These are phyloP conservation scores for Chaetomium tenue DNA, from an alignment of 495 filamentous ascomycete species.

Conservation along the genomic window DNA sequence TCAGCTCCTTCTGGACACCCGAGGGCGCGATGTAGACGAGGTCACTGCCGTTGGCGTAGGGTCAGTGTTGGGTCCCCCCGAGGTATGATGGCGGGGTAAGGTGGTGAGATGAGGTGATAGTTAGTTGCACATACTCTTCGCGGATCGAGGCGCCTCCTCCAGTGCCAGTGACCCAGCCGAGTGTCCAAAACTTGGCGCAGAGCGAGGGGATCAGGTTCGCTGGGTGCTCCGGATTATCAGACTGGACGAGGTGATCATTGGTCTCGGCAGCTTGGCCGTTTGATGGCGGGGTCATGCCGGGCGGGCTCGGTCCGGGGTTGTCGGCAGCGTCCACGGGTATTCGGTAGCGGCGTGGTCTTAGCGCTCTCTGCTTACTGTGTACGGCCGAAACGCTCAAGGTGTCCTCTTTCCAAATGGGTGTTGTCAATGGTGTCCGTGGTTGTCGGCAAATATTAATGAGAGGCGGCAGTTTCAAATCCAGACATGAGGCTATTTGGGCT, in stretches of 20 bases:
- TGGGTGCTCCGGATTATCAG: conserved; percentile 75
- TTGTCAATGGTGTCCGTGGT: background rate
- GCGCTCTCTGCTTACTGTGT: background rate
- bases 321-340: background rate
- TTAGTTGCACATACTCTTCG: conserved; percentile 43
- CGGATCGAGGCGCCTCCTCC: conserved; percentile 89
- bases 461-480: conserved; percentile 28
- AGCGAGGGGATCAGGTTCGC: conserved; percentile 90
- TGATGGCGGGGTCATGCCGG: conserved; percentile 25
- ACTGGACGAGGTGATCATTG: conserved; percentile 75
- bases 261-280: conserved; percentile 34
- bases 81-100: conserved; percentile 13
- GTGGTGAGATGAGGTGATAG: background rate
- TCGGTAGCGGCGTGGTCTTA: background rate
- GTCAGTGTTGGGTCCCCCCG: conserved; percentile 1
- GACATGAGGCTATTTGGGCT: conserved; percentile 37
- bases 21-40: conserved; percentile 94
- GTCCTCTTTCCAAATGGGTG: background rate
- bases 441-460: conserved; percentile 20
- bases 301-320: background rate
- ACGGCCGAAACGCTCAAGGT: conserved; percentile 4
- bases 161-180: conserved; percentile 97
- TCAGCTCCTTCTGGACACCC: conserved; percentile 96
- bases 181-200: conserved; percentile 88
- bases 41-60: conserved; percentile 48